Evolutionary conservation across 371 early-diverging fungal species (phyloP).

Genomic region (Syncephalis fuscata): DNA sequence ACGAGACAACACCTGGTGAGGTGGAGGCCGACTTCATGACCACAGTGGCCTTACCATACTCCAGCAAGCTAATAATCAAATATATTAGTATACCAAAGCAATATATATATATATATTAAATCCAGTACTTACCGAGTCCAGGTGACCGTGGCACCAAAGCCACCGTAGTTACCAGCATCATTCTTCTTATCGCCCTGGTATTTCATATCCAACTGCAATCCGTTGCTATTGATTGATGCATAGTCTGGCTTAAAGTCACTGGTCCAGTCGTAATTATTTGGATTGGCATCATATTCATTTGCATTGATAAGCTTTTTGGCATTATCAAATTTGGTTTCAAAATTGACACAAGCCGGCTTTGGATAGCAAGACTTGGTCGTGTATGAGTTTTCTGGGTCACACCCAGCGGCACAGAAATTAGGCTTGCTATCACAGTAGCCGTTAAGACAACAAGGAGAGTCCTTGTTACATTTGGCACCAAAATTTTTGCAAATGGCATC

Average conservation of each 20-base stretch:
- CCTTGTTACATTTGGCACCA: neutral
- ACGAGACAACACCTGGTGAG: constrained; percentile 37
- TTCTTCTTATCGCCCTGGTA: constrained; percentile 13
- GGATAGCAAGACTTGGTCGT: constrained; percentile 24
- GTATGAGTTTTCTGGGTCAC: constrained; percentile 32
- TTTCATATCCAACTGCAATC: constrained; percentile 19
- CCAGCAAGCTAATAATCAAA: constrained; percentile 18
- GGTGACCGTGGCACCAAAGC: constrained; percentile 40
- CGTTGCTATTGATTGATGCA: constrained; percentile 17
- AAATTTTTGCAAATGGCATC: neutral
- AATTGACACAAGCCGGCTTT: constrained; percentile 23
- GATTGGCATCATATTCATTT: constrained; percentile 24
- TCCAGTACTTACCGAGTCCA: constrained; percentile 13
- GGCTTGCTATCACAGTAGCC: neutral
- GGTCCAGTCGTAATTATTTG: constrained; percentile 21
- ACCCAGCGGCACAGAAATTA: constrained; percentile 11
- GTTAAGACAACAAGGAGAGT: neutral
- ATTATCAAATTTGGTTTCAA: constrained; percentile 2
- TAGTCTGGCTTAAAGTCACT: constrained; percentile 34
- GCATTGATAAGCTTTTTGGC: neutral
- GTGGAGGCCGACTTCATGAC: constrained; percentile 27
- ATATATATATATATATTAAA: neutral
- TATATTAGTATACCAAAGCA: neutral
- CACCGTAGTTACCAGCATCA: constrained; percentile 17
- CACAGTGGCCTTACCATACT: constrained; percentile 34